phyloP scores from a whole-genome alignment of 108 stramenopile species.

The Cyclotella kingstonii region DNA sequence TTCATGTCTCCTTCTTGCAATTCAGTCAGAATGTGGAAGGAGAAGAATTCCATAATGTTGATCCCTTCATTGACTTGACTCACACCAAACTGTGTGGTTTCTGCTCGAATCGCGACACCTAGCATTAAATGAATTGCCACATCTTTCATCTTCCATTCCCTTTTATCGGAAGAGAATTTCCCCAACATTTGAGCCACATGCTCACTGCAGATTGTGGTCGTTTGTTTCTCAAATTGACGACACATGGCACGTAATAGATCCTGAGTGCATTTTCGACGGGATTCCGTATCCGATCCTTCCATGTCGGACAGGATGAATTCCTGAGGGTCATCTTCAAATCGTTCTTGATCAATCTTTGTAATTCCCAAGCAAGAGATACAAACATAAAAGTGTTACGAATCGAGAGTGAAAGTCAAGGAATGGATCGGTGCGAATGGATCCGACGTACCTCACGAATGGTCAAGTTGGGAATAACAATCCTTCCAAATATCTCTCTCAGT shows the following conservation, averaged over 20 bases:
- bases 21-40: conserved; percentile 78
- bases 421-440: too few relatives aligned
- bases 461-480: conserved; percentile 95
- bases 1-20: conserved; percentile 76
- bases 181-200: conserved; percentile 81
- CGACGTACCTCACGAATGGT: conserved; percentile 70
- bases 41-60: conserved; percentile 89
- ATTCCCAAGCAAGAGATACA: too few relatives aligned
- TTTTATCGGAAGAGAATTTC: conserved; percentile 56
- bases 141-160: conserved; percentile 92
- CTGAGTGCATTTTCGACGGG: conserved; percentile 88
- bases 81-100: conserved; percentile 81
- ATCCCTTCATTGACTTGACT: conserved; percentile 81
- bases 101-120: conserved; percentile 84
- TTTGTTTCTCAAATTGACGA: conserved; percentile 82
- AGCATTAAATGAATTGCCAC: conserved; percentile 95
- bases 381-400: too few relatives aligned
- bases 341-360: conserved; percentile 75
- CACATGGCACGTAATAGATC: conserved; percentile 94
- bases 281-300: conserved; percentile 94
- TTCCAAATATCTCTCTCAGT: conserved; percentile 84
- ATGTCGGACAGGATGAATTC: conserved; percentile 97
- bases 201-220: conserved; percentile 81
- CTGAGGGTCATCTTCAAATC: conserved; percentile 94
- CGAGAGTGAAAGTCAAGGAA: too few relatives aligned